phyloP scores from a whole-genome alignment of 2,329 filamentous ascomycete species.

The Colletotrichum lupini region DNA sequence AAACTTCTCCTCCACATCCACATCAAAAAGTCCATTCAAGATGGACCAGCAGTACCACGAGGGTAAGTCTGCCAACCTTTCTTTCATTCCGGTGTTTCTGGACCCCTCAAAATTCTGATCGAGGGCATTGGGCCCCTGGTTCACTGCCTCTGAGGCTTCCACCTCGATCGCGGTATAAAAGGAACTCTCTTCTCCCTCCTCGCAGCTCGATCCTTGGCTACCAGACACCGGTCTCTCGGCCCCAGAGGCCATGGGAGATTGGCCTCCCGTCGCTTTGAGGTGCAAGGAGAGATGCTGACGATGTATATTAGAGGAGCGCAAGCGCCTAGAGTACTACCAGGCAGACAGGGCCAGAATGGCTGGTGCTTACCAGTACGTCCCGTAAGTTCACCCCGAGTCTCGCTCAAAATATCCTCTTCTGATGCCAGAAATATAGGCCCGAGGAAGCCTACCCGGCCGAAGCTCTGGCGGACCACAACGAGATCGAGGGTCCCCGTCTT shows the following conservation, averaged over 20 bases:
- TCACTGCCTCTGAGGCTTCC: neutral
- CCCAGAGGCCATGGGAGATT: neutral
- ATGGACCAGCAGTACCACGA: neutral
- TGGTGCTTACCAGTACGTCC: neutral
- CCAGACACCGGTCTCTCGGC: too few species aligned
- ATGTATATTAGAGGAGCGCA: neutral
- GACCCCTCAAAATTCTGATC: neutral
- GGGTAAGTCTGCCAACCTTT: neutral
- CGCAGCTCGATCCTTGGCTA: too few species aligned
- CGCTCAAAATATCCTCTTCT: neutral
- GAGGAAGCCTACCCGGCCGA: neutral
- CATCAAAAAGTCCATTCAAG: neutral
- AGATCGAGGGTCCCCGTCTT: too few species aligned
- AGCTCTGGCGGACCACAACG: too few species aligned
- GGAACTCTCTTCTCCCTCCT: neutral
- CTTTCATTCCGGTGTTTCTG: neutral
- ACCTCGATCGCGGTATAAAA: too few species aligned
- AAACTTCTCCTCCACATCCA: neutral
- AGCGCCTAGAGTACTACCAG: neutral
- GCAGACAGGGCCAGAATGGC: neutral
- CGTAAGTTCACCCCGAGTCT: neutral
- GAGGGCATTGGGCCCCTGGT: neutral
- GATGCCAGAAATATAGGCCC: neutral
- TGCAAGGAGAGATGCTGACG: neutral
- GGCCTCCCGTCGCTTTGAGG: too few species aligned